phyloP scores from a whole-genome alignment of 768 basidiomycete species.

The Termitomyces sp. region DNA sequence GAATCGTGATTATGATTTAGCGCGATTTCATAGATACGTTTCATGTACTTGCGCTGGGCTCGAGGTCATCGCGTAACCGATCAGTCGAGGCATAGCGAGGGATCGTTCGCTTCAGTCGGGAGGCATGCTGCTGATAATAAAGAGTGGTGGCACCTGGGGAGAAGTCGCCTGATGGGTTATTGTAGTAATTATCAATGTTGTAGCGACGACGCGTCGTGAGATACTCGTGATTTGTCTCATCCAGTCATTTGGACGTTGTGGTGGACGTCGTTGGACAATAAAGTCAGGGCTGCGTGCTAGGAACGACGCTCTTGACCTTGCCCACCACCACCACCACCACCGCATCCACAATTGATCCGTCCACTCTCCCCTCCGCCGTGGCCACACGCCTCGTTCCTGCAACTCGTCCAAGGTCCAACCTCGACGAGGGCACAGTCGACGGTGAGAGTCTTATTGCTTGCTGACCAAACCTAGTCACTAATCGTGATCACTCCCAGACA shows the following conservation, averaged over 20 bases:
- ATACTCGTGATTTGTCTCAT: conserved; percentile 23
- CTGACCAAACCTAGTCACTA: conserved; percentile 12
- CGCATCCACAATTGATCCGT: conserved; percentile 60
- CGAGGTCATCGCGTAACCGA: neutral
- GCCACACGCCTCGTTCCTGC: conserved; percentile 53
- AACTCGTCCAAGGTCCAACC: conserved; percentile 58
- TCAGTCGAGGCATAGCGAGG: too few species aligned
- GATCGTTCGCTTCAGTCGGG: too few species aligned
- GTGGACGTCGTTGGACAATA: conserved; percentile 14
- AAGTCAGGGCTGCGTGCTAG: conserved; percentile 2
- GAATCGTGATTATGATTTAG: neutral
- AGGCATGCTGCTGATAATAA: too few species aligned
- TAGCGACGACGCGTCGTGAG: conserved; percentile 3
- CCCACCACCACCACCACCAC: conserved; percentile 7
- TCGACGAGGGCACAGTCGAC: conserved; percentile 45
- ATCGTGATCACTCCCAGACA: conserved; percentile 11
- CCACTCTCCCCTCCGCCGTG: conserved; percentile 45
- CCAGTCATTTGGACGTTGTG: conserved; percentile 9
- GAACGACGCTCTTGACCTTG: conserved; percentile 7
- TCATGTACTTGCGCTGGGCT: neutral
- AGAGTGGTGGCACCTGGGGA: too few species aligned
- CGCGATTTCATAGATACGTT: neutral
- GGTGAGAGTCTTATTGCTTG: conserved; percentile 25
- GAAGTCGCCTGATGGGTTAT: too few species aligned
- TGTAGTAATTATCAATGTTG: neutral